Base-by-base conservation (phyloP, 2,329 filamentous ascomycete genomes). In the Atkinsonella hypoxylon region DNA sequence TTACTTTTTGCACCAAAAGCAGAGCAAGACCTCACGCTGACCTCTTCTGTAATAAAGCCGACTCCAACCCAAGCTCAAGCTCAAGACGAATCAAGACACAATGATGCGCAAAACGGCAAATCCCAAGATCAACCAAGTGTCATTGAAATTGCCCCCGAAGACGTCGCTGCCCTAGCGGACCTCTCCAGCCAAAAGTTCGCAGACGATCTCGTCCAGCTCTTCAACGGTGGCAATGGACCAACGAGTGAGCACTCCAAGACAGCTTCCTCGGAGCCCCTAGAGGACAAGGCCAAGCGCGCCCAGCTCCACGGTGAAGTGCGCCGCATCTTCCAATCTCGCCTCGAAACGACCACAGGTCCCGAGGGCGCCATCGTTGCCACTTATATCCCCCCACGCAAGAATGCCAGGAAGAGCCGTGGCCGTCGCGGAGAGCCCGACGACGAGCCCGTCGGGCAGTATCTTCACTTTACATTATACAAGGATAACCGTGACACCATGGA, bases 401-500 rank as follows among this genome's bases (percentile, higher is more conserved):
- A 59, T 49, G 64, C 63, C 54, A 65, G 62, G 52, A 58, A 57
- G 50, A 55, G 52, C 48, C 52, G 61, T 41, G 59, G 56, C 3
- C 58, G 61, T 22, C 59, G 60, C 10, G 56, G 56, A 18, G 58
- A 58, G 13, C 32, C 46, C 11, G 60, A 63, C 3, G 62, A 67
- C 52, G 64, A 67, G 54, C 64, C 64, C 52, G 54, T 65, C 76
- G 88, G 86, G 17, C 84, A 89, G 46, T 93, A 88, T 64, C 71
- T 95, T 13, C 89, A 95, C 65, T 95, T 95, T 65, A 91, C 87
- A 0, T 74, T 96, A 48, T 94, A 91, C 78, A 96, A 96, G 70
- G 90, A 95, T 70, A 96, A 96, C 70, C 90, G 91, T 63, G 90
- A 96, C 63, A 96, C 90, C 1, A 94, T 95, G 87, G 90, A 96